These are phyloP conservation scores for Delitschia confertaspora DNA, from an alignment of 495 filamentous ascomycete species.

Conservation along the genomic window DNA sequence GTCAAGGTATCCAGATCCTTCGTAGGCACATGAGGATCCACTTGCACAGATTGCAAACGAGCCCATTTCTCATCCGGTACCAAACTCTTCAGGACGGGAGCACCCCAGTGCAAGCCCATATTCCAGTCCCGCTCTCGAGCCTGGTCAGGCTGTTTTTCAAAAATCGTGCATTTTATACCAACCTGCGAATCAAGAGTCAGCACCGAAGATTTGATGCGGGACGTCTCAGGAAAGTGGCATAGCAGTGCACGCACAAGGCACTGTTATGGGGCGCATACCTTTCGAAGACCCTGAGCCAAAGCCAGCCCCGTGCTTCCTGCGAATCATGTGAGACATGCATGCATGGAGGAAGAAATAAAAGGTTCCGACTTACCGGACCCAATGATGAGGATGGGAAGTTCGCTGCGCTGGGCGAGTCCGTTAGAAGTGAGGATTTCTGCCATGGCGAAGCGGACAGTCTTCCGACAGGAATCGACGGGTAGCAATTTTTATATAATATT, in stretches of 20 bases:
- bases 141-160: constrained; percentile 40
- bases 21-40: constrained; percentile 34
- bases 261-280: too few species aligned
- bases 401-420: too few species aligned
- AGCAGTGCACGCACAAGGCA: too few species aligned
- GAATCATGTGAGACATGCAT: background rate
- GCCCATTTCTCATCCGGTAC: constrained; percentile 34
- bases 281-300: constrained; percentile 22
- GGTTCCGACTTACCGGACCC: constrained; percentile 16
- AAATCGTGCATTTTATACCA: constrained; percentile 42
- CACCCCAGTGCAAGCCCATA: constrained; percentile 48
- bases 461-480: too few species aligned
- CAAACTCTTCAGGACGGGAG: constrained; percentile 35
- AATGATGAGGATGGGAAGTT: constrained; percentile 20
- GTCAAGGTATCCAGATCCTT: constrained; percentile 33
- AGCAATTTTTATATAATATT: too few species aligned
- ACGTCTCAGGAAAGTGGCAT: too few species aligned
- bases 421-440: too few species aligned
- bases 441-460: too few species aligned
- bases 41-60: constrained; percentile 36
- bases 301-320: constrained; percentile 26
- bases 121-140: constrained; percentile 48
- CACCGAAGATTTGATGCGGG: too few species aligned
- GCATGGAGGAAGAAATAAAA: background rate
- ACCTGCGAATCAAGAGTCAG: constrained; percentile 39